Base-by-base conservation (phyloP, 352 stramenopile species). In the Chrysophaeum taylorii region DNA sequence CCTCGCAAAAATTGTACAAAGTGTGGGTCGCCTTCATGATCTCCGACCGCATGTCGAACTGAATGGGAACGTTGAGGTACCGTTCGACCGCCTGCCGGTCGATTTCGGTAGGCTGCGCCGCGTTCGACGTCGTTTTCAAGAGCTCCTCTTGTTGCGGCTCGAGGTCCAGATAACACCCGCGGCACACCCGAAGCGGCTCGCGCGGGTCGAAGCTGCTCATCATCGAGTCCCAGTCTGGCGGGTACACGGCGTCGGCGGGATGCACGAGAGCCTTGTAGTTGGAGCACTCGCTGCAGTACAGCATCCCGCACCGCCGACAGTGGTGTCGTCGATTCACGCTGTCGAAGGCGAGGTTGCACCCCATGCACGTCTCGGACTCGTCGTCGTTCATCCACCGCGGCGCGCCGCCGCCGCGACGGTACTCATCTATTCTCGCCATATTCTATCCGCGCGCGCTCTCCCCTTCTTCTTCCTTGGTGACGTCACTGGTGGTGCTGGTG, bases 201-300 rank as follows among this genome's bases (percentile, higher is more conserved):
- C 73, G 63, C 0, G 71, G 68, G 36, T 75, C 73, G 70, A 82
- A 82, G n/a, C 5, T 37, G 9, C 14, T 38, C 43, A 66, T 7
- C 33, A 66, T 14, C 15, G 57, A 66, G 57, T 66, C 57, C 57
- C 57, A 66, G 57, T 66, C 57, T 18, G 57, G 57, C 33, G 57
- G 57, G 57, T 66, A 66, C 33, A 66, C 57, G 31, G 27, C 57
- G 2, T 66, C 57, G 33, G 57, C 57, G 1, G 54, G 60, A 23
- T 66, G 69, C 16, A 89, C 78, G 33, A 93, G 71, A 29, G 86
- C 82, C 70, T 92, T 91, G n/a, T 88, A 75, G 5, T 80, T 73
- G 2, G 85, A 89, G 73, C 90, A 95, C 18, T 82, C 75, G 60
- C 93, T 86, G 75, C 90, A 94, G 72, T 95, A 94, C 12, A 95